phyloP scores from a whole-genome alignment of 768 basidiomycete genomes.

The Leucocoprinus birnbaumii region DNA sequence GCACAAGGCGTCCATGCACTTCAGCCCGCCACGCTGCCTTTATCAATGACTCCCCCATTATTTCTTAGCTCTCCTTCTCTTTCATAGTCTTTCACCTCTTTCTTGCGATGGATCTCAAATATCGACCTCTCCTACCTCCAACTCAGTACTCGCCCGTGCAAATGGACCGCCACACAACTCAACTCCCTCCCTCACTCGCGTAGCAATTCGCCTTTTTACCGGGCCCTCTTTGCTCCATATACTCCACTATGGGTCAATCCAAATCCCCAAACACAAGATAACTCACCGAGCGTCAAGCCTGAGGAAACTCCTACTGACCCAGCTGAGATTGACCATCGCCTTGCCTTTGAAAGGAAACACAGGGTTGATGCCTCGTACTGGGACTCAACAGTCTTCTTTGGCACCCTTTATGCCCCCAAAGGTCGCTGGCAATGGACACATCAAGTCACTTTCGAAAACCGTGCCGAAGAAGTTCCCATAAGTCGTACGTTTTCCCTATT shows the following conservation, averaged over 20 bases:
- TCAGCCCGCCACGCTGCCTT: background rate
- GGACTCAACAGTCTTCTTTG: background rate
- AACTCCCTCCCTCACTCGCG: background rate
- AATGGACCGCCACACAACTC: background rate
- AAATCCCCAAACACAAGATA: background rate
- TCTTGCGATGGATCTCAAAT: background rate
- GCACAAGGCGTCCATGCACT: slow-evolving; percentile 3
- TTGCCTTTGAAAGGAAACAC: background rate
- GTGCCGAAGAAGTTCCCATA: background rate
- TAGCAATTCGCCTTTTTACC: background rate
- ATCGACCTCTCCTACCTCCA: slow-evolving; percentile 5
- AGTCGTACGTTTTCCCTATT: background rate
- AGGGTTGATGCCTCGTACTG: background rate
- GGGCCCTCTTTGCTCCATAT: slow-evolving; percentile 6
- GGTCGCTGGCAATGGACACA: slow-evolving; percentile 8
- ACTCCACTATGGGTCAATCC: slow-evolving; percentile 2
- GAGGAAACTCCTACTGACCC: background rate
- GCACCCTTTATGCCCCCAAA: background rate
- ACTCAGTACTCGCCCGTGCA: slow-evolving; percentile 6
- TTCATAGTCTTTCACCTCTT: background rate
- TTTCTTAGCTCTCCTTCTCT: background rate
- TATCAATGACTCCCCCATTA: background rate
- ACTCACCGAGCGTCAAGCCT: background rate
- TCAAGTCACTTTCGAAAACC: slow-evolving; percentile 2
- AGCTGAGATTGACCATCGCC: slow-evolving; percentile 2